phyloP scores from a whole-genome alignment of 2,329 filamentous ascomycete genomes.

The Neophaeococcomyces mojaviensis region DNA sequence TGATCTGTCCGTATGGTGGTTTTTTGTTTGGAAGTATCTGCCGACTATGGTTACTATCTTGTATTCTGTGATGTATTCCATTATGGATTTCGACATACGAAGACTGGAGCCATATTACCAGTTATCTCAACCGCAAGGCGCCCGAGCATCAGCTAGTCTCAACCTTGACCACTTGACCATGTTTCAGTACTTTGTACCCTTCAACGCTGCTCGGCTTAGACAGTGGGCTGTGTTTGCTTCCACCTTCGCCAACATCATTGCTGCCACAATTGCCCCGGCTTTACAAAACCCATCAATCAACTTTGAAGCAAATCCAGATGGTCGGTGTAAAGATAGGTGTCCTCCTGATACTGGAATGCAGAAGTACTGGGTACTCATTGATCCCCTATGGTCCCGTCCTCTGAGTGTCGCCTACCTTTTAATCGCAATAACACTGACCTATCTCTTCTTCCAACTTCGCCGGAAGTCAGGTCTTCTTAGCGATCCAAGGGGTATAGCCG shows the following conservation, averaged over 20 bases:
- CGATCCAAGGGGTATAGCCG: constrained; percentile 43
- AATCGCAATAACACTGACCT: constrained; percentile 35
- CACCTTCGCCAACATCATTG: constrained; percentile 38
- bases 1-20: constrained; percentile 25
- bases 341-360: constrained; percentile 20
- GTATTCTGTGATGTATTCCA: constrained; percentile 44
- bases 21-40: constrained; percentile 35
- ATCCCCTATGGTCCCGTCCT: constrained; percentile 38
- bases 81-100: constrained; percentile 44
- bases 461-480: constrained; percentile 42
- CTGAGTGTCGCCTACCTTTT: constrained; percentile 34
- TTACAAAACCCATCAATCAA: constrained; percentile 40
- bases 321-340: constrained; percentile 17
- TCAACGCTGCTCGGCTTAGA: constrained; percentile 37
- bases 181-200: constrained; percentile 39
- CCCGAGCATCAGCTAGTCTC: constrained; percentile 31
- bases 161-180: constrained; percentile 45
- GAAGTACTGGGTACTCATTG: constrained; percentile 35
- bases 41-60: constrained; percentile 41
- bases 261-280: constrained; percentile 39
- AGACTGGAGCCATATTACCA: constrained; percentile 45
- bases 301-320: constrained; percentile 29
- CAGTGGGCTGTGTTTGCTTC: constrained; percentile 43
- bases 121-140: constrained; percentile 28
- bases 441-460: constrained; percentile 39